Base-by-base conservation (phyloP, 306 rosid genomes). In the Casuarina equisetifolia region DNA sequence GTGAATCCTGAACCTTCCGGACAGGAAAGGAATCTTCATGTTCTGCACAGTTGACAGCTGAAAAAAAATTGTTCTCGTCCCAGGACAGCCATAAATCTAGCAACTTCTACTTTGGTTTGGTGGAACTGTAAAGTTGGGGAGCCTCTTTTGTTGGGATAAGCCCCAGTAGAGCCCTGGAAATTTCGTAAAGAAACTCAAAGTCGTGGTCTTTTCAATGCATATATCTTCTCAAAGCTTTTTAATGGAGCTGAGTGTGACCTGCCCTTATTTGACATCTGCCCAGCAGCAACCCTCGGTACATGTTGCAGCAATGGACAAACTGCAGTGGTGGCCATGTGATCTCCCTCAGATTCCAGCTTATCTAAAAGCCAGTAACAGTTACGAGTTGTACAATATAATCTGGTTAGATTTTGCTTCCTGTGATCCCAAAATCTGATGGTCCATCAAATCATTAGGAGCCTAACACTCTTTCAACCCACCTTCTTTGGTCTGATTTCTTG, bases 291-390 rank as follows among this genome's bases (percentile, higher is more conserved):
- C 32, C 46, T 59, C 13, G 10, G 49, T 78, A n/a, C 76, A 49
- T 78, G 76, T 49, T 48, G 45, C 76, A 13, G 51, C 44, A 19
- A 8, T n/a, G 66, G 73, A 38, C 67, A 55, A 45, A 19, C 13
- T 43, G 57, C 49, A 52, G 52, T 76, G 58, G 69, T 82, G 74
- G 66, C 72, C 82, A 82, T 70, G 76, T 73, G 61, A 55, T 73
- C 58, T 46, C 51, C 64, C 53, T 72, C 67, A 40, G n/a, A 46
- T 49, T 49, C 77, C 49, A 61, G 64, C 66, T 46, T 59, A 59
- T 55, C 58, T 25, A 45, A 66, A 17, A 64, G 50, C n/a, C 49
- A 40, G 50, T 17, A 38, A 66, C 35, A 66, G 71, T 42, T 10
- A 6, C 32, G 44, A 17, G 12, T 17, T 40, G 16, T n/a, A 7